Conservation (phyloP, 768 basidiomycete species). For the Trametes sanguinea region DNA sequence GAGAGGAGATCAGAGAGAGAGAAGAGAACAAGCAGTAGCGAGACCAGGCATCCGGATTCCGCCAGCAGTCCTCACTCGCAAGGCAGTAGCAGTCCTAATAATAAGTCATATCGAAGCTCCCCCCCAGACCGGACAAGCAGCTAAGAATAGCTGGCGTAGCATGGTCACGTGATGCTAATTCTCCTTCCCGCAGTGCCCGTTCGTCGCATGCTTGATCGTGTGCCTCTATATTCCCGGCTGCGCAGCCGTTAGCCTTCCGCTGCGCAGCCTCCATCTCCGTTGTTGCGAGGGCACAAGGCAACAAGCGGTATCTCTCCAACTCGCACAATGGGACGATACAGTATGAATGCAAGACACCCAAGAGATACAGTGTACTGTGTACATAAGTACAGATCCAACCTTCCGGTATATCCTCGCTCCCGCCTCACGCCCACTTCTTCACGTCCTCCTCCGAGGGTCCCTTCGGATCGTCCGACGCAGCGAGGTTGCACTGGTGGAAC, state of each 20-base stretch:
- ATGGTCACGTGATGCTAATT: neutral
- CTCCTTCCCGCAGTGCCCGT: slow-evolving; percentile 1
- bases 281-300: neutral
- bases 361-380: neutral
- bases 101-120: no score
- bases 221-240: no score
- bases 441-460: slow-evolving; percentile 74
- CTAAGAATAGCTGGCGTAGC: neutral
- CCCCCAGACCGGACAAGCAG: neutral
- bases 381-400: neutral
- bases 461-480: slow-evolving; percentile 68
- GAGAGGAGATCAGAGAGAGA: neutral
- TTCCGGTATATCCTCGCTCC: neutral
- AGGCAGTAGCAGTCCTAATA: neutral
- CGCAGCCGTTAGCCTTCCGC: neutral
- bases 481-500: slow-evolving; percentile 89
- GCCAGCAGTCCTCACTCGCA: slow-evolving; percentile 1
- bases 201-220: neutral
- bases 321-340: no score
- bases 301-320: neutral
- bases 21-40: neutral
- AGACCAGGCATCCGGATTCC: neutral
- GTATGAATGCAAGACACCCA: no score
- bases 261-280: neutral
- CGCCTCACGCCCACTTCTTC: slow-evolving; percentile 51